A percentile compares a stretch with the other conserved stretches of the same genome.
Evolutionary conservation across 2,329 filamentous ascomycete species (phyloP).

Genomic region (Bimuria novae-zelandiae): DNA sequence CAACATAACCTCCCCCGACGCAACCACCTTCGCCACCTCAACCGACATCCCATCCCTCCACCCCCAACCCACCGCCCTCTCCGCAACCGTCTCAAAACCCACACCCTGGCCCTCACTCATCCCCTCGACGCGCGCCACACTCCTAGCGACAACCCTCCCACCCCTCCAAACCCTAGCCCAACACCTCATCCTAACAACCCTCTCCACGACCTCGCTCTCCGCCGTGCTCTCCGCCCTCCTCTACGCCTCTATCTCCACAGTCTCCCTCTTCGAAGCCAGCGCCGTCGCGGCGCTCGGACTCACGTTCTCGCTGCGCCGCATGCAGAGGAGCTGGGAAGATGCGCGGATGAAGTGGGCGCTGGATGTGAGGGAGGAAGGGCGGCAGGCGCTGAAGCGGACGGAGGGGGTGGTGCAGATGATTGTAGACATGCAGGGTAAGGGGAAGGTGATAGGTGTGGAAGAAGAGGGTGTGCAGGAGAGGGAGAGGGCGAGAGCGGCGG

Average conservation of each 20-base stretch:
- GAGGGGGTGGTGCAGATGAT: conserved; percentile 56
- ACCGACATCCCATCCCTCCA: neutral
- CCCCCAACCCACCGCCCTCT: conserved; percentile 24
- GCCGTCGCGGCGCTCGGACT: conserved; percentile 64
- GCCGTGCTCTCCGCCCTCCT: conserved; percentile 60
- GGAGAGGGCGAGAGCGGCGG: conserved; percentile 48
- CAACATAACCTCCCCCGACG: neutral
- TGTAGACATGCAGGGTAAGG: conserved; percentile 53
- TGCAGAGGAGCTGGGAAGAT: conserved; percentile 64
- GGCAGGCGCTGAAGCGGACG: conserved; percentile 58
- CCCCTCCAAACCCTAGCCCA: conserved; percentile 53
- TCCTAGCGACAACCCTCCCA: conserved; percentile 49
- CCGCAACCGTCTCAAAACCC: conserved; percentile 31
- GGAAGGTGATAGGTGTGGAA: conserved; percentile 37
- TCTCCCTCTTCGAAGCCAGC: conserved; percentile 60
- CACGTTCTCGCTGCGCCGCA: conserved; percentile 60
- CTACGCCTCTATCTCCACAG: conserved; percentile 58
- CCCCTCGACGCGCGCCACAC: conserved; percentile 64
- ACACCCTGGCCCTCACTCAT: conserved; percentile 76
- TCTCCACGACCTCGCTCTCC: conserved; percentile 68
- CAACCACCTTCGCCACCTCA: neutral
- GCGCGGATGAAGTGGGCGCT: conserved; percentile 58
- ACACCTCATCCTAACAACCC: conserved; percentile 68
- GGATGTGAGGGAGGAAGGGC: conserved; percentile 61
- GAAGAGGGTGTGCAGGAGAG: conserved; percentile 47